These are phyloP conservation scores for Glycine tomentella DNA, from an alignment of 306 rosid species.

Conservation along the genomic window DNA sequence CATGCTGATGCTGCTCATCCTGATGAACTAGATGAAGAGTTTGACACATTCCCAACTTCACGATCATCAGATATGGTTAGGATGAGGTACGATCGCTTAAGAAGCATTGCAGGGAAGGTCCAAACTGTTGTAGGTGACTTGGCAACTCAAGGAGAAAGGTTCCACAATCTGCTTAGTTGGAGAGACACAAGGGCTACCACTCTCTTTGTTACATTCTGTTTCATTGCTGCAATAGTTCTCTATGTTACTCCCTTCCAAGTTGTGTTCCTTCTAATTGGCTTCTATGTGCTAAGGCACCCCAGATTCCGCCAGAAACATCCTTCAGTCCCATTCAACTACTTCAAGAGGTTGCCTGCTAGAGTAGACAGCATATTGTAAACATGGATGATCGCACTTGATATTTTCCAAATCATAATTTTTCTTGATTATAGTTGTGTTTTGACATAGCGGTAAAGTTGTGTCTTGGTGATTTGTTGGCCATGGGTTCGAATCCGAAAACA, in stretches of 20 bases:
- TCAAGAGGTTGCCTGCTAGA: constrained; percentile 80
- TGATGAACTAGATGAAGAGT: constrained; percentile 81
- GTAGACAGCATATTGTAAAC: constrained; percentile 71
- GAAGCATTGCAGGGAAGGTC: constrained; percentile 77
- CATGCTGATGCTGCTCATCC: constrained; percentile 72
- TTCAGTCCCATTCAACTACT: constrained; percentile 75
- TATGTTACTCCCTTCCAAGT: constrained; percentile 81
- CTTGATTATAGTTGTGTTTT: too few relatives aligned
- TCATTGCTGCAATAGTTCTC: constrained; percentile 67
- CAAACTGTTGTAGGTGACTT: constrained; percentile 81
- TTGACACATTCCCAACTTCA: constrained; percentile 83
- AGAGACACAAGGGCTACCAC: constrained; percentile 86
- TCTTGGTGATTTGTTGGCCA: too few relatives aligned
- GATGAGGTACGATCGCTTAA: constrained; percentile 80
- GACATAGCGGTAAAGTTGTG: too few relatives aligned
- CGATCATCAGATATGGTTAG: constrained; percentile 55
- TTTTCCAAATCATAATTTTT: not conserved
- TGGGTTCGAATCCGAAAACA: too few relatives aligned
- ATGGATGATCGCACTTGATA: not conserved
- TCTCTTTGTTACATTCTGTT: constrained; percentile 64
- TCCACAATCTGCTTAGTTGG: constrained; percentile 80
- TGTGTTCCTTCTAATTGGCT: constrained; percentile 61
- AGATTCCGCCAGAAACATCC: constrained; percentile 77
- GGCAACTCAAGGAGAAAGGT: constrained; percentile 86
- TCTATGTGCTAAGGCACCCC: constrained; percentile 76